Evolutionary conservation across 2,329 filamentous ascomycete genomes (phyloP), one percentile per base, ranked within the genome.

Genomic region (Atkinsonella hypoxylon): DNA sequence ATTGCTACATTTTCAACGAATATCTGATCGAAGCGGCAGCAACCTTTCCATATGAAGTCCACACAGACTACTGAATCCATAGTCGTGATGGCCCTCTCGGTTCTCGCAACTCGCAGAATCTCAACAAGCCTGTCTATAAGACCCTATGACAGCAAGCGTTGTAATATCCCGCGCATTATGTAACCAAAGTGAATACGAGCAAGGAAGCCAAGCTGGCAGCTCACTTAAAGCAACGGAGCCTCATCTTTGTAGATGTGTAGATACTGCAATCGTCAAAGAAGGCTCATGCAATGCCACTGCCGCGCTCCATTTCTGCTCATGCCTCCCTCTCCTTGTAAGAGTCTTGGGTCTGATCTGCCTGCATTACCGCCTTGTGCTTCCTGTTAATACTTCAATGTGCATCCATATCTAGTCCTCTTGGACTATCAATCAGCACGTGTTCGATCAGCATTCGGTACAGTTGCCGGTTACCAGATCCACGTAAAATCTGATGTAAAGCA

Each of bases 401-500:
- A 12, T 32, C 12, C 6, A 32, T 6, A 32, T 12, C 31, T 12
- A 61, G 30, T 2, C 60, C 59, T 22, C 59, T 55, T n/a, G 65
- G 51, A 8, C 61, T 59, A 22, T 57, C 58, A 4, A 64, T 56
- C 7, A 65, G 49, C 5, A 58, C 59, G 2, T 57, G 59, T 58
- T 18, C 61, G 53, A 38, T 63, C 62, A 0, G 60, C 60, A 26
- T 62, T 60, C 32, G 56, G 40, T 65, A 64, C 2, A 65, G 53
- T 34, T 61, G 55, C 0, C 60, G 56, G 32, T 63, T 61, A 17
- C 62, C 62, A 1, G 62, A 63, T 15, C 63, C 62, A 4, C 65
- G 59, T 8, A 62, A 65, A 32, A 62, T 62, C 39, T 64, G 62
- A 48, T 65, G 60, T 4, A n/a, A 65, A 52, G 22, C 62, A 65